Percentiles rank a stretch among this genome's conserved stretches.
These are phyloP conservation scores for Nasturtium officinale DNA, from an alignment of 345 rosid genomes.

Conservation along the genomic window DNA sequence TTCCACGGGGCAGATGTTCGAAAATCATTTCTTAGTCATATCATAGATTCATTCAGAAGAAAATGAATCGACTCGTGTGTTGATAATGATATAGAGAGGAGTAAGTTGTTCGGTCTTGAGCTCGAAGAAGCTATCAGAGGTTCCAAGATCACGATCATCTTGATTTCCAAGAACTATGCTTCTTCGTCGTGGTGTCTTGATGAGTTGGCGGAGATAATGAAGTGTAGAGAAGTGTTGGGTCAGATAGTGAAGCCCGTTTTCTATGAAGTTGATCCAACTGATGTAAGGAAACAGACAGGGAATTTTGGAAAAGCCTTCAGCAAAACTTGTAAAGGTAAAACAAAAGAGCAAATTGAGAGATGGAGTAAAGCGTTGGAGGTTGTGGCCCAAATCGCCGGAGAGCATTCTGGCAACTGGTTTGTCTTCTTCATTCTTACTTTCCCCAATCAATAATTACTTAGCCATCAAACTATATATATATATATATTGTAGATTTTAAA, in stretches of 20 bases:
- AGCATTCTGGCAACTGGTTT: not conserved
- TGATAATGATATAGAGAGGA: not conserved
- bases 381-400: not conserved
- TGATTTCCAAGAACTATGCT: not conserved
- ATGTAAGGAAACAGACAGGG: not conserved
- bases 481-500: not conserved
- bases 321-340: not conserved
- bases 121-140: constrained; percentile 4
- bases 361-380: not conserved
- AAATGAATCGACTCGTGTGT: not conserved
- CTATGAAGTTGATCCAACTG: not conserved
- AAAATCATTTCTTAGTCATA: not conserved
- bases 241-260: not conserved
- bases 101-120: not conserved
- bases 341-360: not conserved
- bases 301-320: not conserved
- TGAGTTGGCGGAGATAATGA: constrained; percentile 2
- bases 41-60: not conserved
- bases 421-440: not conserved
- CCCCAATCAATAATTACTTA: not conserved
- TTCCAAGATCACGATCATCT: not conserved
- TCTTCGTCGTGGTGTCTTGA: not conserved
- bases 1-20: constrained; percentile 15
- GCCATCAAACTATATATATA: not conserved
- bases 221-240: not conserved